These are phyloP conservation scores for Sporothrix dimorphospora DNA, from an alignment of 2,329 filamentous ascomycete species.

Conservation along the genomic window DNA sequence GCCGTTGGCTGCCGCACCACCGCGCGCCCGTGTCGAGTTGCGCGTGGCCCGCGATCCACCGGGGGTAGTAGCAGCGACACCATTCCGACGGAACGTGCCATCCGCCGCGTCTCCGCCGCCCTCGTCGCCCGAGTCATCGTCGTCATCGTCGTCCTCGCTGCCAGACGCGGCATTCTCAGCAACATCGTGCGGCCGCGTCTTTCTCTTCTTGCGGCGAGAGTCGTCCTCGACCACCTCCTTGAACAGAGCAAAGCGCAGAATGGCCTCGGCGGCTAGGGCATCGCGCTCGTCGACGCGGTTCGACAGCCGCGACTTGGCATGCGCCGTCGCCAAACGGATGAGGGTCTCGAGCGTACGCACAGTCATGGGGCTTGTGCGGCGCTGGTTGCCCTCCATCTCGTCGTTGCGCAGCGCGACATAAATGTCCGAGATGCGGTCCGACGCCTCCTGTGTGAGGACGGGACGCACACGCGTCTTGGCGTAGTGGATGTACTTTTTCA, in stretches of 20 bases:
- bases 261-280: slow-evolving; percentile 82
- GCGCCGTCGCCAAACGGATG: slow-evolving; percentile 95
- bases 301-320: slow-evolving; percentile 89
- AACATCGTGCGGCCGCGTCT: slow-evolving; percentile 55
- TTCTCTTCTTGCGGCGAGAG: slow-evolving; percentile 81
- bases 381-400: slow-evolving; percentile 90
- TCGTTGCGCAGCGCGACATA: slow-evolving; percentile 95
- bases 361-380: slow-evolving; percentile 91
- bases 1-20: slow-evolving; percentile 38
- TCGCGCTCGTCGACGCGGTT: slow-evolving; percentile 88
- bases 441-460: slow-evolving; percentile 84
- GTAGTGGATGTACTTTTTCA: slow-evolving; percentile 99
- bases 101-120: slow-evolving; percentile 47
- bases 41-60: slow-evolving; percentile 39
- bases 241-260: slow-evolving; percentile 93
- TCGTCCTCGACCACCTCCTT: slow-evolving; percentile 86
- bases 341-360: slow-evolving; percentile 96
- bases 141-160: slow-evolving; percentile 53
- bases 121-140: slow-evolving; percentile 30
- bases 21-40: slow-evolving; percentile 41
- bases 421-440: slow-evolving; percentile 85
- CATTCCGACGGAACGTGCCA: slow-evolving; percentile 53
- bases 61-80: slow-evolving; percentile 39
- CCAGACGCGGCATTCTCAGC: slow-evolving; percentile 64
- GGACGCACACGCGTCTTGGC: slow-evolving; percentile 92